Evolutionary conservation across 371 early-diverging fungal genomes (phyloP).

Genomic region (Phascolomyces articulosus): DNA sequence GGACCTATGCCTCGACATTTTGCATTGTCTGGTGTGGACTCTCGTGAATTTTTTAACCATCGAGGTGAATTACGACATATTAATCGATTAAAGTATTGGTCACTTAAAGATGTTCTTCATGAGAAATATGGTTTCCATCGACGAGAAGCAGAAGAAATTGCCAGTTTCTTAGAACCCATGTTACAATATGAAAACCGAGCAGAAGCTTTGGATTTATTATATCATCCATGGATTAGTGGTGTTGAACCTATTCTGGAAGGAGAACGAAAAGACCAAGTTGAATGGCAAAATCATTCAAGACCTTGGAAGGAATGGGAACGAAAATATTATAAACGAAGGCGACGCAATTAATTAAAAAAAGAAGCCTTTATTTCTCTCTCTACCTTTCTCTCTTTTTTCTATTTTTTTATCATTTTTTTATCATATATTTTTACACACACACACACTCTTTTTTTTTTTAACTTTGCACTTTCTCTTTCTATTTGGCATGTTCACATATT

Average conservation of each 20-base stretch:
- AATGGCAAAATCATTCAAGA: conserved; percentile 26
- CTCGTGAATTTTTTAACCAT: conserved; percentile 78
- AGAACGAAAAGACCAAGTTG: conserved; percentile 23
- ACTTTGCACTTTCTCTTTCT: too few species aligned
- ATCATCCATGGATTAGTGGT: conserved; percentile 66
- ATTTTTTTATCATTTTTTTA: too few species aligned
- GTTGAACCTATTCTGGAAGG: conserved; percentile 41
- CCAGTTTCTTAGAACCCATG: conserved; percentile 77
- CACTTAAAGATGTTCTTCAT: conserved; percentile 78
- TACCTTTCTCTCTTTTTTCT: too few species aligned
- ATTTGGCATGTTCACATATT: too few species aligned
- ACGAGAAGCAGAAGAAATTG: conserved; percentile 61
- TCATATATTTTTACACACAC: too few species aligned
- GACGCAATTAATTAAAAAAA: neutral
- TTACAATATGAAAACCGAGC: conserved; percentile 66
- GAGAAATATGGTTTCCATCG: conserved; percentile 78
- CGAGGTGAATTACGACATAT: conserved; percentile 86
- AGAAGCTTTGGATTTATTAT: conserved; percentile 56
- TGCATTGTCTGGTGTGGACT: conserved; percentile 76
- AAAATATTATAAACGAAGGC: conserved; percentile 1
- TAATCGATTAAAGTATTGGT: conserved; percentile 80
- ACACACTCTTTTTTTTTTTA: too few species aligned
- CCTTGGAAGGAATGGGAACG: conserved; percentile 49
- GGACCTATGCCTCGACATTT: conserved; percentile 80
- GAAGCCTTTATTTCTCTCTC: too few species aligned